These are phyloP conservation scores for Trametes gibbosa DNA, from an alignment of 768 basidiomycete genomes.

Conservation along the genomic window DNA sequence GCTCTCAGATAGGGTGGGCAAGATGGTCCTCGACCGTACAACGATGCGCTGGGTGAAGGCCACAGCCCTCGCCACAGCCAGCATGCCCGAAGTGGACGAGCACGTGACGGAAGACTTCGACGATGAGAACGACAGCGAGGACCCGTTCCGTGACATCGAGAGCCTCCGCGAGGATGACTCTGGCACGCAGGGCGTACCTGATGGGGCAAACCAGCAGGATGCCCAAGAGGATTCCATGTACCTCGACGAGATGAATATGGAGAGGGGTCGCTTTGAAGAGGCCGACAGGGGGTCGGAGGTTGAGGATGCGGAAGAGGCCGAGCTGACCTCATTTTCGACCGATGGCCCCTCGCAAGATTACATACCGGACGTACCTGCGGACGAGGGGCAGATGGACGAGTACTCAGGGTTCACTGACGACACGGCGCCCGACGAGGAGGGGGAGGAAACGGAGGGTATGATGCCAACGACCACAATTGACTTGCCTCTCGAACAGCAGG, in stretches of 20 bases:
- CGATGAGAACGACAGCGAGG: constrained; percentile 62
- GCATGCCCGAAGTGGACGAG: constrained; percentile 26
- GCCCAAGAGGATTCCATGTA: constrained; percentile 14
- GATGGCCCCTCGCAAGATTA: constrained; percentile 55
- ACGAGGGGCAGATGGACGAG: constrained; percentile 24
- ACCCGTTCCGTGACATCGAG: constrained; percentile 91
- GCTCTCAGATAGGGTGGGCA: constrained; percentile 76
- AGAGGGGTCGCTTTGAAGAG: constrained; percentile 44
- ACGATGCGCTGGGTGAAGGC: constrained; percentile 86
- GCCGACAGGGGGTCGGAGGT: constrained; percentile 39
- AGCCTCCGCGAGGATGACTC: constrained; percentile 60
- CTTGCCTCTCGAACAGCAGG: constrained; percentile 1
- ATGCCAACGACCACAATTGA: constrained; percentile 22
- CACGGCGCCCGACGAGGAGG: constrained; percentile 46
- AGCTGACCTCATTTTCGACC: constrained; percentile 70
- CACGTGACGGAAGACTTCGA: constrained; percentile 33
- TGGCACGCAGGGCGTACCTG: neutral
- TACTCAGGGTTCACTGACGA: constrained; percentile 29
- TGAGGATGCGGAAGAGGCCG: constrained; percentile 66
- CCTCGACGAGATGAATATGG: constrained; percentile 13
- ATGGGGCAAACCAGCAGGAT: neutral
- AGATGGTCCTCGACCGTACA: constrained; percentile 83
- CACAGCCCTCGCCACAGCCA: constrained; percentile 36
- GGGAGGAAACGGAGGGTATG: constrained; percentile 22
- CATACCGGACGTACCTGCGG: constrained; percentile 41